Conservation (phyloP, 2,329 filamentous ascomycete species). For the Chaetothyriales sp. region DNA sequence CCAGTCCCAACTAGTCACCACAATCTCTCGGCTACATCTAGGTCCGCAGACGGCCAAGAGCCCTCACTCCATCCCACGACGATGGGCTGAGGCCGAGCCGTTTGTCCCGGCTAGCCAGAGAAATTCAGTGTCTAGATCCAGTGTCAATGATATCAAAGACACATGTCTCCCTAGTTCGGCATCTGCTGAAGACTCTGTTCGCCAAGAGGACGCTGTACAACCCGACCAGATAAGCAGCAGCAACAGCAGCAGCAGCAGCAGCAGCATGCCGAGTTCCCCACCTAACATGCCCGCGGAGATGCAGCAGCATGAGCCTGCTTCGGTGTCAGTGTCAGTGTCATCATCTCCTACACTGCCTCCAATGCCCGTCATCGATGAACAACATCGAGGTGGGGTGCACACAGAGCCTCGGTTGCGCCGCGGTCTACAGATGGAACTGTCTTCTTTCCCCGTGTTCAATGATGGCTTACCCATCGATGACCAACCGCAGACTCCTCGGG, state of each 20-base stretch:
- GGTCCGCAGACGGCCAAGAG: not conserved
- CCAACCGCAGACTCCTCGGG: conserved; percentile 17
- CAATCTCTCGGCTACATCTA: not conserved
- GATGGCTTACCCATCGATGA: conserved; percentile 10
- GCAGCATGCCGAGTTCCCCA: not conserved
- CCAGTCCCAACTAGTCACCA: not conserved
- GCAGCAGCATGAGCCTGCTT: not conserved
- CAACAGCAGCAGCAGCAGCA: not conserved
- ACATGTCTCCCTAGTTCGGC: not conserved
- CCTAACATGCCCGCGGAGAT: not conserved
- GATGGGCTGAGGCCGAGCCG: conserved; percentile 1
- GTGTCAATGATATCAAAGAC: not conserved
- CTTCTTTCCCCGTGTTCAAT: conserved; percentile 15
- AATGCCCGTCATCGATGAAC: conserved; percentile 2
- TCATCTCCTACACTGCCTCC: conserved; percentile 2
- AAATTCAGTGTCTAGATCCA: not conserved
- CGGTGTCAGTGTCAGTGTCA: too few species aligned
- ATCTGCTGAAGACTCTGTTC: not conserved
- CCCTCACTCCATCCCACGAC: conserved; percentile 1
- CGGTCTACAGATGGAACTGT: conserved; percentile 11
- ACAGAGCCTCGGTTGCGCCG: conserved; percentile 7
- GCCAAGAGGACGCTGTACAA: not conserved
- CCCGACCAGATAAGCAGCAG: not conserved
- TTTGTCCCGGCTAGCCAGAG: not conserved
- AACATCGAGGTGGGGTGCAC: not conserved